phyloP scores from a whole-genome alignment of 768 basidiomycete species.

The Favolaschia claudopus region DNA sequence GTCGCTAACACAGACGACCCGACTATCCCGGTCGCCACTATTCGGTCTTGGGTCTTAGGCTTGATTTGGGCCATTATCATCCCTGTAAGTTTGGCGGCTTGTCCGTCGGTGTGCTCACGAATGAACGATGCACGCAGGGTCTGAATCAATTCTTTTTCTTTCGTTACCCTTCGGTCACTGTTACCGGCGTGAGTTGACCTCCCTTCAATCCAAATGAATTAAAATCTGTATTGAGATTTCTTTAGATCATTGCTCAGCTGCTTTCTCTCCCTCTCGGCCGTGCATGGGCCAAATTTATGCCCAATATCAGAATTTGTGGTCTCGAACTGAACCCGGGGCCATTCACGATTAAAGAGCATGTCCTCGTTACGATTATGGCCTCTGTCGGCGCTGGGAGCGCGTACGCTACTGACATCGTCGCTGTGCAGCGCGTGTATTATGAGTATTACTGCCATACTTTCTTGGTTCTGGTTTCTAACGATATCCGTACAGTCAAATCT shows the following conservation, averaged over 20 bases:
- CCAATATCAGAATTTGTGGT: conserved; percentile 64
- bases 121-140: conserved; percentile 32
- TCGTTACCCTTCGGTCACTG: conserved; percentile 57
- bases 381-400: conserved; percentile 66
- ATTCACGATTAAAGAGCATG: conserved; percentile 82
- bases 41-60: conserved; percentile 66
- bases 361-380: conserved; percentile 66
- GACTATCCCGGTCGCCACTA: conserved; percentile 51
- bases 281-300: conserved; percentile 59
- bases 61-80: conserved; percentile 57
- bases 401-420: conserved; percentile 74
- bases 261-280: conserved; percentile 75
- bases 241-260: conserved; percentile 70
- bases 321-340: conserved; percentile 76
- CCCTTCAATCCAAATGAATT: conserved; percentile 1
- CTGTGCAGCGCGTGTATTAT: conserved; percentile 73
- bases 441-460: conserved; percentile 26
- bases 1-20: conserved; percentile 65
- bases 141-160: conserved; percentile 68
- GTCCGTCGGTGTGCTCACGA: background rate
- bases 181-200: conserved; percentile 40
- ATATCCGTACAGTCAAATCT: conserved; percentile 47
- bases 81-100: conserved; percentile 25
- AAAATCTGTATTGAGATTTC: conserved; percentile 13
- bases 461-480: background rate